phyloP scores from a whole-genome alignment of 495 filamentous ascomycete species.

The Immersiella caudata region DNA sequence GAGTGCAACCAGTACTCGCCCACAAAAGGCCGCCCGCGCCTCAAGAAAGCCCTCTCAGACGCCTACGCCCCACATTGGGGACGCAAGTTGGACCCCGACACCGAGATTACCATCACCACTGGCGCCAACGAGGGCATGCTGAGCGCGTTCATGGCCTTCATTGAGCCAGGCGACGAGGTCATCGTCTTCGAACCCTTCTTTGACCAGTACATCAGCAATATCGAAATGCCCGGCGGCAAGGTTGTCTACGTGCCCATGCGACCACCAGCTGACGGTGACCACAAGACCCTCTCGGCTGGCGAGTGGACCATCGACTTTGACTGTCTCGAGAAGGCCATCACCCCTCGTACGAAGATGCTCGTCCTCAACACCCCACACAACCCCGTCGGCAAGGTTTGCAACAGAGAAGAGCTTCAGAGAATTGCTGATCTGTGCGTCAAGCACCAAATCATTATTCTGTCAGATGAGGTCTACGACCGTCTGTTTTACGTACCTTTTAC shows the following conservation, averaged over 20 bases:
- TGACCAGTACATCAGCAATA: slow-evolving; percentile 97
- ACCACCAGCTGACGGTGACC: slow-evolving; percentile 82
- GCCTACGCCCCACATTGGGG: slow-evolving; percentile 88
- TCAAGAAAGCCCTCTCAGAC: slow-evolving; percentile 88
- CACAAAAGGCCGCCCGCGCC: slow-evolving; percentile 84
- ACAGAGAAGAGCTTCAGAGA: slow-evolving; percentile 73
- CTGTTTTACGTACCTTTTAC: slow-evolving; percentile 96
- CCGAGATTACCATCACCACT: slow-evolving; percentile 91
- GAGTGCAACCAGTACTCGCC: slow-evolving; percentile 99
- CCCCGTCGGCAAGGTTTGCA: slow-evolving; percentile 94
- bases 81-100: slow-evolving; percentile 77
- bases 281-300: slow-evolving; percentile 74
- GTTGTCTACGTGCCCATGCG: slow-evolving; percentile 92
- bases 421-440: slow-evolving; percentile 92
- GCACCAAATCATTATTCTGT: slow-evolving; percentile 92
- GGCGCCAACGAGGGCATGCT: slow-evolving; percentile 98
- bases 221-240: slow-evolving; percentile 94
- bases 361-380: slow-evolving; percentile 85
- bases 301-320: slow-evolving; percentile 89
- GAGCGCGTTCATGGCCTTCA: slow-evolving; percentile 95
- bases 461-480: slow-evolving; percentile 94
- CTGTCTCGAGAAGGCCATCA: slow-evolving; percentile 83
- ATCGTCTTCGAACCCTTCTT: slow-evolving; percentile 99
- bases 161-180: slow-evolving; percentile 92
- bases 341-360: slow-evolving; percentile 88